Conservation (phyloP, 1,284 basidiomycete species). For the Laetiporus sulphureus region DNA sequence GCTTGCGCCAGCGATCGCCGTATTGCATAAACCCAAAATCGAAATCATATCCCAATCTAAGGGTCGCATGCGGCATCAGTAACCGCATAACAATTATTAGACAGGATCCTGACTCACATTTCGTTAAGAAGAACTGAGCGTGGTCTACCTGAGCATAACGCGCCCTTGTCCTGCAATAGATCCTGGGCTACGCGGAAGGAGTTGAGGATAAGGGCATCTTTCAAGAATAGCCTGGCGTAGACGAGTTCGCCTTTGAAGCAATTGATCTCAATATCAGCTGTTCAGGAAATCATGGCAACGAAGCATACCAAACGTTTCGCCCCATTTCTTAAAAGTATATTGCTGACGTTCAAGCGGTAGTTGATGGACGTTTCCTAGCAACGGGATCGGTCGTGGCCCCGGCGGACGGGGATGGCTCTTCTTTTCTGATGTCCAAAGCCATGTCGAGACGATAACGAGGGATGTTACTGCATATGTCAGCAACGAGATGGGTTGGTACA, state of each 20-base stretch:
- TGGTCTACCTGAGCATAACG: constrained; percentile 13
- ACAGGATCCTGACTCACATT: constrained; percentile 10
- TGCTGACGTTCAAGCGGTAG: not conserved
- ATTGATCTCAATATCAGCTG: constrained; percentile 12
- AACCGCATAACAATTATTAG: not conserved
- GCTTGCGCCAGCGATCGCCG: constrained; percentile 23
- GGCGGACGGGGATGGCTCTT: not conserved
- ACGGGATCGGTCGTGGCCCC: not conserved
- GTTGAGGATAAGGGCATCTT: constrained; percentile 7
- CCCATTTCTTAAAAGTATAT: constrained; percentile 11
- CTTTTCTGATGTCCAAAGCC: not conserved
- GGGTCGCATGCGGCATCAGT: not conserved
- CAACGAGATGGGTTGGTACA: too few relatives aligned
- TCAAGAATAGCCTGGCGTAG: constrained; percentile 10
- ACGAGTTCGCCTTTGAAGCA: constrained; percentile 18
- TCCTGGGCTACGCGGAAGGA: constrained; percentile 10
- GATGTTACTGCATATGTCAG: too few relatives aligned
- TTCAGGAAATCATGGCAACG: constrained; percentile 2
- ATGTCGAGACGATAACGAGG: too few relatives aligned
- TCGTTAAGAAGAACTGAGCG: constrained; percentile 6
- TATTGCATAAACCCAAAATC: constrained; percentile 21
- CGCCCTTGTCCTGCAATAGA: constrained; percentile 16
- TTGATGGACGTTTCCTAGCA: constrained; percentile 1
- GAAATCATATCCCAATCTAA: constrained; percentile 22
- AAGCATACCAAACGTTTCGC: constrained; percentile 14